These are phyloP conservation scores for Myriangium duriaei DNA, from an alignment of 2,329 filamentous ascomycete species.

Conservation along the genomic window DNA sequence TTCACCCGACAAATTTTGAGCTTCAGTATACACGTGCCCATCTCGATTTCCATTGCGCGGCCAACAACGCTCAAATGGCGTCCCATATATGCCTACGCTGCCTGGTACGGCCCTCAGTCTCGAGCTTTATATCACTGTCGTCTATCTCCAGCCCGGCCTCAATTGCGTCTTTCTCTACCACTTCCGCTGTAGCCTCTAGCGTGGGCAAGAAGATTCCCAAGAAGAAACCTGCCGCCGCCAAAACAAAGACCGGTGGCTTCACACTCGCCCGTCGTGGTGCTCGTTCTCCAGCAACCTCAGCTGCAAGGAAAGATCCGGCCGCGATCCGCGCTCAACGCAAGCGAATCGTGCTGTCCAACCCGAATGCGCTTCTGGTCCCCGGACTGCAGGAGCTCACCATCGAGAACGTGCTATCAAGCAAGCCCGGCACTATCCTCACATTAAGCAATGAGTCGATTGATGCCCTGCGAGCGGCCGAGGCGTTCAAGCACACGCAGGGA, in stretches of 20 bases:
- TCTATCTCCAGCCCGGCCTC: constrained; percentile 9
- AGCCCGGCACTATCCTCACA: constrained; percentile 54
- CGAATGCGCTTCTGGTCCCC: constrained; percentile 70
- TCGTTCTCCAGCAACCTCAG: constrained; percentile 20
- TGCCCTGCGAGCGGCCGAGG: constrained; percentile 68
- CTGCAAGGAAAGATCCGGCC: constrained; percentile 49
- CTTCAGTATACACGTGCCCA: background rate
- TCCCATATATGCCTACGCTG: constrained; percentile 15
- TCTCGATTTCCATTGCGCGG: no score
- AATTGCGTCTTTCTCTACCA: constrained; percentile 22
- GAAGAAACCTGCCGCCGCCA: constrained; percentile 18
- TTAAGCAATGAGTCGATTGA: constrained; percentile 62
- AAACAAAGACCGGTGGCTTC: constrained; percentile 19
- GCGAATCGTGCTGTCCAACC: constrained; percentile 83
- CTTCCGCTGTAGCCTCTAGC: constrained; percentile 17
- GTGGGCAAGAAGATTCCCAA: constrained; percentile 16
- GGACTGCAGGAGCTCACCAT: constrained; percentile 51
- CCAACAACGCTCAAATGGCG: no score
- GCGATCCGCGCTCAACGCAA: constrained; percentile 82
- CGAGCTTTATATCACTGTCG: constrained; percentile 2
- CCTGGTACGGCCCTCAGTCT: constrained; percentile 12
- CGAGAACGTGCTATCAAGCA: constrained; percentile 42
- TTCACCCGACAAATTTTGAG: constrained; percentile 3
- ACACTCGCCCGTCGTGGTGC: constrained; percentile 11
- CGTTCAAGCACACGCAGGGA: constrained; percentile 80